These are phyloP conservation scores for Boletus rubroflammeus DNA, from an alignment of 768 basidiomycete genomes.

Conservation along the genomic window DNA sequence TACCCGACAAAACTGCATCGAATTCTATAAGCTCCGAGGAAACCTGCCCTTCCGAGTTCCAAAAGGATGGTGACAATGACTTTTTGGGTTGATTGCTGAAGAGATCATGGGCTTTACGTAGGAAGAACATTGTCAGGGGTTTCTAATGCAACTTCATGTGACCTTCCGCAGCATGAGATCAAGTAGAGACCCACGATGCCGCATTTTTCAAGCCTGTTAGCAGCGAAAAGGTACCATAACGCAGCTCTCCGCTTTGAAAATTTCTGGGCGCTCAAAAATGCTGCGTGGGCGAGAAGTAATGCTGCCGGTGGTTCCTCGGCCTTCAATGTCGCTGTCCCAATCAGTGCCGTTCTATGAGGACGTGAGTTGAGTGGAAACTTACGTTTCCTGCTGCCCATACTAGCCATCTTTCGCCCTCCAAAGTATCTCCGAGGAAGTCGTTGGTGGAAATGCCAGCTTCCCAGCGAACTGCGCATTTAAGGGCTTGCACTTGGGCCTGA, in stretches of 20 bases:
- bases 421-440: conserved; percentile 53
- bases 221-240: conserved; percentile 75
- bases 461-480: conserved; percentile 74
- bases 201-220: conserved; percentile 75
- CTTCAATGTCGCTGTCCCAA: conserved; percentile 41
- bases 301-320: conserved; percentile 80
- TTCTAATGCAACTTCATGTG: conserved; percentile 45
- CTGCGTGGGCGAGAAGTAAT: conserved; percentile 78
- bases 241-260: conserved; percentile 60
- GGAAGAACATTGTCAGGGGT: conserved; percentile 80
- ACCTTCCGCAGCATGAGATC: conserved; percentile 2
- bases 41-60: conserved; percentile 62
- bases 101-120: conserved; percentile 65
- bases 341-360: conserved; percentile 20
- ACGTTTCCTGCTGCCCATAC: conserved; percentile 84
- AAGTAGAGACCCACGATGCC: conserved; percentile 62
- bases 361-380: conserved; percentile 29
- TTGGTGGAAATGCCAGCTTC: conserved; percentile 54
- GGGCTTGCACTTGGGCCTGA: conserved; percentile 62
- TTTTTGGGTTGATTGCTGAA: conserved; percentile 52
- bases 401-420: conserved; percentile 83
- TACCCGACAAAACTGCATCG: conserved; percentile 62
- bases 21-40: conserved; percentile 43
- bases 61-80: conserved; percentile 74
- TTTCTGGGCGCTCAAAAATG: conserved; percentile 60